These are phyloP conservation scores for Mychonastes homosphaera DNA, from an alignment of 139 green algal species.

Conservation along the genomic window DNA sequence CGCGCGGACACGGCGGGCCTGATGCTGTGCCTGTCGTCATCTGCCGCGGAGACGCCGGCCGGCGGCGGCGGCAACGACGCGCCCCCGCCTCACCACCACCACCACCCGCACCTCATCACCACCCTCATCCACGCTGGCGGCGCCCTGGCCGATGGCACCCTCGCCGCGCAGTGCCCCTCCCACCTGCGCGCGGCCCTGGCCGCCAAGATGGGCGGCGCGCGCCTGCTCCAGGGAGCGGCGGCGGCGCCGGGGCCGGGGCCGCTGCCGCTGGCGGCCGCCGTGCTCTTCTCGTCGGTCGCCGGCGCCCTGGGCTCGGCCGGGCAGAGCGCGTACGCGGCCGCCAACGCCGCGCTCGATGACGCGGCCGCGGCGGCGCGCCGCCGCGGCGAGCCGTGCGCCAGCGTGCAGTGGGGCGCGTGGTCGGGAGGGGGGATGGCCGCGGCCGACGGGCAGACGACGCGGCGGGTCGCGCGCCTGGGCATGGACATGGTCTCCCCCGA, in stretches of 20 bases:
- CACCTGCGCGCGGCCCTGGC: conserved; percentile 24
- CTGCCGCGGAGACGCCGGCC: no score
- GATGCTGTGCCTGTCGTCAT: not conserved
- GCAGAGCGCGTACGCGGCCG: conserved; percentile 59
- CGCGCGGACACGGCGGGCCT: no score
- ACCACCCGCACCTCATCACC: no score
- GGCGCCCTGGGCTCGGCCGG: conserved; percentile 53
- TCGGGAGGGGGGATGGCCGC: conserved; percentile 42
- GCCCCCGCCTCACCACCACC: no score
- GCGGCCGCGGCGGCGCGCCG: not conserved
- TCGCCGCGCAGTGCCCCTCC: conserved; percentile 24
- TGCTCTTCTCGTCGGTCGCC: conserved; percentile 62
- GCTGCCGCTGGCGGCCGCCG: conserved; percentile 12
- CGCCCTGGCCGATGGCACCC: conserved; percentile 39
- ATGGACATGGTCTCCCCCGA: conserved; percentile 34
- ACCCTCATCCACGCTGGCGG: conserved; percentile 54
- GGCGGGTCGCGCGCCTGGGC: conserved; percentile 35
- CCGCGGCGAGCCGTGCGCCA: conserved; percentile 3
- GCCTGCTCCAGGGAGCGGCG: not conserved
- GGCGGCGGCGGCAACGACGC: no score
- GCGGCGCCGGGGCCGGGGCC: conserved; percentile 23
- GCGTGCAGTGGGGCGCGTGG: conserved; percentile 39
- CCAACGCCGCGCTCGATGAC: conserved; percentile 51
- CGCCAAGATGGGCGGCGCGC: conserved; percentile 33
- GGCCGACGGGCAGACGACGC: conserved; percentile 26